Evolutionary conservation across 805 yeast genomes (phyloP).

Genomic region (Cyberlindnera veronae): DNA sequence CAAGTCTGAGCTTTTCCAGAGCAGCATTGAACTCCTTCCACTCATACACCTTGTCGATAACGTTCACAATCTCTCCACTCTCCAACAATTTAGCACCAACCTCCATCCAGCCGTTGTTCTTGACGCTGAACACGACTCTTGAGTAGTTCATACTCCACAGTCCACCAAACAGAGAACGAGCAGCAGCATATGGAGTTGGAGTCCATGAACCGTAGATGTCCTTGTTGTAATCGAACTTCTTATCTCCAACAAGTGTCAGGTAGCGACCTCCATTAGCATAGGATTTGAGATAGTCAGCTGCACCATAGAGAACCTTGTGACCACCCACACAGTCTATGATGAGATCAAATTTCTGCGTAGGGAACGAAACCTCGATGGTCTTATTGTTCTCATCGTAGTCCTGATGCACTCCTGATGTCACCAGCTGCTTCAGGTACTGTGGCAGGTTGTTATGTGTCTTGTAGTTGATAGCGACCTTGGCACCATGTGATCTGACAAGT

Average conservation of each 20-base stretch:
- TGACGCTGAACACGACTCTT: slow-evolving; percentile 34
- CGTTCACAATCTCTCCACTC: slow-evolving; percentile 42
- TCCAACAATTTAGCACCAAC: slow-evolving; percentile 44
- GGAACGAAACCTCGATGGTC: slow-evolving; percentile 22
- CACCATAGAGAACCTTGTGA: slow-evolving; percentile 37
- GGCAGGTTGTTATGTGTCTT: slow-evolving; percentile 25
- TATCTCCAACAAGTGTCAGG: slow-evolving; percentile 63
- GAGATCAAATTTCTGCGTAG: slow-evolving; percentile 46
- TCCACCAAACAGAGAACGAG: slow-evolving; percentile 34
- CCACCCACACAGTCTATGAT: slow-evolving; percentile 77
- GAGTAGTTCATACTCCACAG: slow-evolving; percentile 36
- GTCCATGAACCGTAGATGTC: slow-evolving; percentile 36
- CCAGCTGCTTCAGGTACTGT: slow-evolving; percentile 17
- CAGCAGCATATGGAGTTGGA: slow-evolving; percentile 30
- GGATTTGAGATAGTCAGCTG: slow-evolving; percentile 40
- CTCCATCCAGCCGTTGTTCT: slow-evolving; percentile 34
- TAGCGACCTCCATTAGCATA: slow-evolving; percentile 46
- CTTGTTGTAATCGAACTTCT: slow-evolving; percentile 36
- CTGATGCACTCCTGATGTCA: slow-evolving; percentile 31
- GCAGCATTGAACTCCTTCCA: slow-evolving; percentile 59
- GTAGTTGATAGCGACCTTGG: slow-evolving; percentile 50
- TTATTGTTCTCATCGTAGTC: slow-evolving; percentile 29
- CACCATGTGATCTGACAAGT: slow-evolving; percentile 47
- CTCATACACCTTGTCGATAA: slow-evolving; percentile 53
- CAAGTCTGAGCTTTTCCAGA: slow-evolving; percentile 43